These are phyloP conservation scores for Lepiota brunneoincarnata DNA, from an alignment of 768 basidiomycete genomes.

Conservation along the genomic window DNA sequence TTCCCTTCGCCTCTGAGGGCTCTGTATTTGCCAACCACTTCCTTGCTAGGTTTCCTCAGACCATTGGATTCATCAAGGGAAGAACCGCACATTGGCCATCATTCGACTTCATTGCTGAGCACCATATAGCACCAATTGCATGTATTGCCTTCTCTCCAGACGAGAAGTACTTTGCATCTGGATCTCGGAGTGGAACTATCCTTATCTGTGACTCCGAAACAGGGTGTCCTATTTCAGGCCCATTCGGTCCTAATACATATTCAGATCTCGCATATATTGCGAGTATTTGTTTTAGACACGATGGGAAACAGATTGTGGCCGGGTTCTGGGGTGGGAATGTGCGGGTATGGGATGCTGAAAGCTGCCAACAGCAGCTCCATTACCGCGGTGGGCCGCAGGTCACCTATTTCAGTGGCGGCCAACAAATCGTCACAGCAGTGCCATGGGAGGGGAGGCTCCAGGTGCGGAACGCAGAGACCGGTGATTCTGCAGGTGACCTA, in stretches of 20 bases:
- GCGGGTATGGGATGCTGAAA: conserved; percentile 20
- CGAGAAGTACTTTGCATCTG: conserved; percentile 23
- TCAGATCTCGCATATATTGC: conserved; percentile 8
- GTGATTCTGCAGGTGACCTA: conserved; percentile 21
- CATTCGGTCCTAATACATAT: conserved; percentile 21
- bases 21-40: conserved; percentile 15
- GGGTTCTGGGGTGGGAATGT: conserved; percentile 18
- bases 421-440: conserved; percentile 3
- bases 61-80: conserved; percentile 12
- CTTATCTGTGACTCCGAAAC: conserved; percentile 17
- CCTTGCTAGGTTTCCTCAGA: conserved; percentile 13
- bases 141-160: conserved; percentile 25
- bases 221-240: conserved; percentile 9
- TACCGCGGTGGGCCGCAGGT: conserved; percentile 10
- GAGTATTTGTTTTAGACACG: conserved; percentile 24
- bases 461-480: conserved; percentile 22
- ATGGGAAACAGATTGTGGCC: conserved; percentile 21
- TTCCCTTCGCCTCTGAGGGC: conserved; percentile 24
- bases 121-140: conserved; percentile 7
- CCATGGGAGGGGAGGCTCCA: background rate
- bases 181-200: conserved; percentile 24
- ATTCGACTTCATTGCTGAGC: conserved; percentile 14
- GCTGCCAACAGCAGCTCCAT: conserved; percentile 11
- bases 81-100: conserved; percentile 17
- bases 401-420: conserved; percentile 19